Conservation (phyloP, 2,329 filamentous ascomycete species). For the Albophoma yamanashiensis region DNA sequence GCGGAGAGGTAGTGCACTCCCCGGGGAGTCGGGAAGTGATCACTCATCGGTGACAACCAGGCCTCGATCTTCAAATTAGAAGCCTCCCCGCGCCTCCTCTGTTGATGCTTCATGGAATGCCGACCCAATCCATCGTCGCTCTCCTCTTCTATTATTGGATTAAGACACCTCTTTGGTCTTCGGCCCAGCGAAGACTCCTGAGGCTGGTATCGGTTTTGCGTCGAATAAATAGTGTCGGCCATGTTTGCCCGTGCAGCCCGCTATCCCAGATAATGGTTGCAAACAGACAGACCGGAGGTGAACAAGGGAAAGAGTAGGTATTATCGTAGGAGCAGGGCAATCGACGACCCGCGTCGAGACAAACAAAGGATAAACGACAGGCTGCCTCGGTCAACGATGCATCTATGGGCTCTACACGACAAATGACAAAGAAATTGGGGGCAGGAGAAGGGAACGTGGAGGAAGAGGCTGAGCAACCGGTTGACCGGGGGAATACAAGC, state of each 20-base stretch:
- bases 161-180: constrained; percentile 43
- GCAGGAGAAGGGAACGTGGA: constrained; percentile 24
- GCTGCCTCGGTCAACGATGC: constrained; percentile 35
- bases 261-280: constrained; percentile 16
- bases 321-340: constrained; percentile 7
- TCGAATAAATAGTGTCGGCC: constrained; percentile 25
- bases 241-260: constrained; percentile 28
- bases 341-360: constrained; percentile 26
- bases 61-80: constrained; percentile 42
- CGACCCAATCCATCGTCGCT: constrained; percentile 25
- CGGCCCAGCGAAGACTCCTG: constrained; percentile 45
- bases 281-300: not conserved
- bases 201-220: constrained; percentile 26
- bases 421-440: constrained; percentile 14
- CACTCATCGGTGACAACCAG: constrained; percentile 48
- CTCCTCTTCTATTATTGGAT: constrained; percentile 55
- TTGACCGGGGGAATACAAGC: constrained; percentile 14
- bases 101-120: constrained; percentile 8
- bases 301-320: constrained; percentile 3
- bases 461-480: constrained; percentile 13
- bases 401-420: constrained; percentile 17
- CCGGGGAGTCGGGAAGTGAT: constrained; percentile 63
- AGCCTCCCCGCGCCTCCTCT: constrained; percentile 15
- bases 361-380: constrained; percentile 23
- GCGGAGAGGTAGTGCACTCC: constrained; percentile 55